phyloP scores from a whole-genome alignment of 331 rosid genomes.

The Prunus yedoensis region DNA sequence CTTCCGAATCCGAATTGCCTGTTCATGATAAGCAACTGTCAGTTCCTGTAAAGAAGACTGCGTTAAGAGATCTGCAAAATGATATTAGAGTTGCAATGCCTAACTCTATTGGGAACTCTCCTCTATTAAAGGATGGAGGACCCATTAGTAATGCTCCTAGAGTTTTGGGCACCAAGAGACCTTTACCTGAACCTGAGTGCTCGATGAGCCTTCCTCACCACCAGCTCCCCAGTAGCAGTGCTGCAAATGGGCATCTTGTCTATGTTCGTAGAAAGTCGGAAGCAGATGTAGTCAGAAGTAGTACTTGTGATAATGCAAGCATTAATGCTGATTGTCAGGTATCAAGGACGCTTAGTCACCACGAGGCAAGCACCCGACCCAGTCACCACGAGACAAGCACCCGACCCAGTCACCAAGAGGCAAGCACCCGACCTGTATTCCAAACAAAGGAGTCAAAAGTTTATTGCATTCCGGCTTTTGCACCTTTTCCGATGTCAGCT shows the following conservation, averaged over 20 bases:
- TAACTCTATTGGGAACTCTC: slow-evolving; percentile 46
- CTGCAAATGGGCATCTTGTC: slow-evolving; percentile 80
- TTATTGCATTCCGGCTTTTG: slow-evolving; percentile 52
- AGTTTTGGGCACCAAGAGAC: slow-evolving; percentile 69
- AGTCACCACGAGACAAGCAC: slow-evolving; percentile 38
- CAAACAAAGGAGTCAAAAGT: slow-evolving; percentile 4
- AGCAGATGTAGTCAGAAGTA: slow-evolving; percentile 63
- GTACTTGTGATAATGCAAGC: slow-evolving; percentile 51
- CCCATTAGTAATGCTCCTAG: slow-evolving; percentile 40
- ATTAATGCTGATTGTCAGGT: slow-evolving; percentile 37
- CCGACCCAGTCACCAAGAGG: slow-evolving; percentile 43
- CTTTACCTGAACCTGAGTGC: slow-evolving; percentile 53
- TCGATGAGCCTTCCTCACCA: slow-evolving; percentile 50
- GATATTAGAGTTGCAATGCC: slow-evolving; percentile 48
- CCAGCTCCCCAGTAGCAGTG: slow-evolving; percentile 53
- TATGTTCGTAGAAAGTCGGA: slow-evolving; percentile 94
- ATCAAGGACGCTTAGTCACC: slow-evolving; percentile 38
- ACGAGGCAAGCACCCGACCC: slow-evolving; percentile 31
- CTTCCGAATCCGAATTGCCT: slow-evolving; percentile 52
- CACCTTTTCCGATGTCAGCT: slow-evolving; percentile 59
- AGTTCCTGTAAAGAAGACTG: slow-evolving; percentile 61
- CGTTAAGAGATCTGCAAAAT: slow-evolving; percentile 65
- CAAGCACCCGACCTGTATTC: slow-evolving; percentile 16
- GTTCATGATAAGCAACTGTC: slow-evolving; percentile 44
- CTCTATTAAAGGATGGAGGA: slow-evolving; percentile 57